Conservation (phyloP, 2,329 filamentous ascomycete genomes). For the Aspergillus cejpii region DNA sequence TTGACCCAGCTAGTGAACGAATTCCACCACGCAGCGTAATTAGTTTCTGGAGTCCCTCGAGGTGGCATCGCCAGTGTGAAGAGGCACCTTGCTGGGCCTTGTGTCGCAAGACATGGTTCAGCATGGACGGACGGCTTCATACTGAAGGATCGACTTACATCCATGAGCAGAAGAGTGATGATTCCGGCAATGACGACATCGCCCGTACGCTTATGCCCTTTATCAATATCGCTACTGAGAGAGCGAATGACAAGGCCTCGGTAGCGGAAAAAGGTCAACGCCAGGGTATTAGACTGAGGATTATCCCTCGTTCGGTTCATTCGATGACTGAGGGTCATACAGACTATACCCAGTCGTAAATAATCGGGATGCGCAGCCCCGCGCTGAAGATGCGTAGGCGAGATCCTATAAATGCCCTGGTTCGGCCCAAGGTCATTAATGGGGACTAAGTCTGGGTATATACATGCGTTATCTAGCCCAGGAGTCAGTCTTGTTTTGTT, state of each 20-base stretch:
- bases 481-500: background rate
- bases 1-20: constrained; percentile 13
- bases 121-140: background rate
- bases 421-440: constrained; percentile 22
- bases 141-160: constrained; percentile 20
- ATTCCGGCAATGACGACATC: constrained; percentile 31
- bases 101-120: background rate
- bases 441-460: constrained; percentile 25
- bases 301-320: constrained; percentile 24
- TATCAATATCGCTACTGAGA: constrained; percentile 23
- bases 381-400: constrained; percentile 14
- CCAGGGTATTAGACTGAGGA: constrained; percentile 13
- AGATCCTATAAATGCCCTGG: constrained; percentile 23
- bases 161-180: constrained; percentile 27
- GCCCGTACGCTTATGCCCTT: constrained; percentile 13
- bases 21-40: constrained; percentile 33
- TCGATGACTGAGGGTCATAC: constrained; percentile 32
- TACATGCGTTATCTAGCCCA: constrained; percentile 26
- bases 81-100: constrained; percentile 29
- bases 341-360: constrained; percentile 26
- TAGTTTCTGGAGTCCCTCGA: constrained; percentile 30
- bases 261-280: constrained; percentile 25
- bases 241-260: constrained; percentile 29
- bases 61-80: constrained; percentile 32
- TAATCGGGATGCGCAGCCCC: constrained; percentile 22